phyloP scores from a whole-genome alignment of 257 asterid species.

The Ligustrum vulgare region DNA sequence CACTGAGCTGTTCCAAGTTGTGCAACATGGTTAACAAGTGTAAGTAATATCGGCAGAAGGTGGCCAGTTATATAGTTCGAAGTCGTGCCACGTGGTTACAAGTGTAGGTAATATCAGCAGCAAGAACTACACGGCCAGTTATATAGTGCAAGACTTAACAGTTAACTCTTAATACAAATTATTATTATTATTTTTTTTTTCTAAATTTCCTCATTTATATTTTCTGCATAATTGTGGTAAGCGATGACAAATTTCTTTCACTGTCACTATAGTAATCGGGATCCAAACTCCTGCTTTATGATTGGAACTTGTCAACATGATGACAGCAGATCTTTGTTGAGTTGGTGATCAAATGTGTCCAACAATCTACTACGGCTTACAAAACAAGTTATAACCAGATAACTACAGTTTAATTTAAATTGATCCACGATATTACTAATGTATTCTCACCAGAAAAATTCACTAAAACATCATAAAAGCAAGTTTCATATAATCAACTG shows the following conservation, averaged over 20 bases:
- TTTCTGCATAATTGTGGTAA: neutral
- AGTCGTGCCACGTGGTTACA: neutral
- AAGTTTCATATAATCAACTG: neutral
- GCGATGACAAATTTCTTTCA: neutral
- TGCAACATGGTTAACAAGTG: neutral
- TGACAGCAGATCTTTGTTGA: neutral
- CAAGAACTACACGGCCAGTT: neutral
- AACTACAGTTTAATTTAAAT: neutral
- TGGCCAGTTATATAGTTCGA: neutral
- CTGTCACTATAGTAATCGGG: neutral
- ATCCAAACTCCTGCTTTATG: neutral
- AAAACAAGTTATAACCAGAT: neutral
- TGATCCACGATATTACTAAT: neutral
- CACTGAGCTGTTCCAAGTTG: neutral
- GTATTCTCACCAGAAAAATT: neutral
- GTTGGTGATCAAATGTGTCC: neutral
- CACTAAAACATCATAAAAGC: conserved; percentile 4
- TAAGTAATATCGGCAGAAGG: neutral
- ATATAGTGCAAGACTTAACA: neutral
- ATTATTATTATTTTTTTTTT: no score
- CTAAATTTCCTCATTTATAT: neutral
- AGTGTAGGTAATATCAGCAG: neutral
- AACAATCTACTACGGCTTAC: neutral
- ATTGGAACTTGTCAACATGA: neutral
- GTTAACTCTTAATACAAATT: neutral